Evolutionary conservation across 2,329 filamentous ascomycete species (phyloP), one percentile per base, ranked within the genome.

Genomic region (Botrytis squamosa): DNA sequence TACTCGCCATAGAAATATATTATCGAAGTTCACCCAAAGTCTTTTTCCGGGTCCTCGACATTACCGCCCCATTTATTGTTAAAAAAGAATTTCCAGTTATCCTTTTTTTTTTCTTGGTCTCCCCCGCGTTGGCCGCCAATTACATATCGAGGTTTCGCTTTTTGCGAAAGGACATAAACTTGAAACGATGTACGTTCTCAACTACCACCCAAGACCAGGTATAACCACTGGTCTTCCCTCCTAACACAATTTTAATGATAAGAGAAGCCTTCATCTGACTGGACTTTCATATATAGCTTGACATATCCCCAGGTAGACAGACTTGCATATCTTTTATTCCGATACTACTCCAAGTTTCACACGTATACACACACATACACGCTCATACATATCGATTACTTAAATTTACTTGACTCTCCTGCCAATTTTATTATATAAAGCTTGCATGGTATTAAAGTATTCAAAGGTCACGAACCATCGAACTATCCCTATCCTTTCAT

Each of bases 351-450:
- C 4, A 29, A 29, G 52, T 67, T 59, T 29, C 62, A 57, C 52
- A 57, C 52, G 52, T 29, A 29, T 9, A 57, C 52, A 57, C 52
- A 18, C 8, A 57, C 52, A 57, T 29, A 16, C 52, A 29, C 33
- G 33, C 7, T 6, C 52, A 57, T 46, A 46, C 49, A 60, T 25
- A 38, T 29, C 57, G 42, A 40, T 29, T 52, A 4, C 29, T 57
- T 16, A 67, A 72, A 72, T 72, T 40, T 72, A 64, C 71, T 69
- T 72, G 65, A 57, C 64, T 60, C 71, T 72, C 71, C 71, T 72
- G 46, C 40, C 52, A 72, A 72, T 72, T 42, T 72, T 72, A 72
- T 72, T 72, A 71, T 71, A 71, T 42, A 40, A 72, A 72, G 49
- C 29, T 69, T 72, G 40, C 71, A 67, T 60, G 70, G 70, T 33